Percentiles rank a stretch among this genome's conserved stretches.
Conservation (phyloP, 176 grass and related monocot species). For the Panicum miliaceum region DNA sequence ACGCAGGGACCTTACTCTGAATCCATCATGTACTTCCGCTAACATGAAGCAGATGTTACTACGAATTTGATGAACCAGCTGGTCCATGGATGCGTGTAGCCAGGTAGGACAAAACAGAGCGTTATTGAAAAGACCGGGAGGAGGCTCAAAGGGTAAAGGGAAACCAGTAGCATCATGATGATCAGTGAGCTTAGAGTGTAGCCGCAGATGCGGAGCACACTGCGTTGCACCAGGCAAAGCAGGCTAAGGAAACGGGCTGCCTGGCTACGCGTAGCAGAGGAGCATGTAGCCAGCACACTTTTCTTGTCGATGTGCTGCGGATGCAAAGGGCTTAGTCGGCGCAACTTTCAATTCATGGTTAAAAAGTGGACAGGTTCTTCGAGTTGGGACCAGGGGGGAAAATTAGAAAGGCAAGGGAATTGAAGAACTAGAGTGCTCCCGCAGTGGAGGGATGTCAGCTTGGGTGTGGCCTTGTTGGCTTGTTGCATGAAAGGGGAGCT, state of each 20-base stretch:
- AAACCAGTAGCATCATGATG: conserved; percentile 20
- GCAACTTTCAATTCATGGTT: conserved; percentile 8
- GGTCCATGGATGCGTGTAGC: background rate
- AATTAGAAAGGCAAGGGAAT: background rate
- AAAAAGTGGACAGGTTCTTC: background rate
- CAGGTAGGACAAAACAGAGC: conserved; percentile 48
- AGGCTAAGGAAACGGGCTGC: conserved; percentile 35
- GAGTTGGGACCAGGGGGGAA: background rate
- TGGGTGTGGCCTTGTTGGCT: background rate
- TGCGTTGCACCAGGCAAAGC: conserved; percentile 41
- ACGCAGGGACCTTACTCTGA: background rate
- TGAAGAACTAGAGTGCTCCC: background rate
- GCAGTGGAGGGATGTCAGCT: background rate
- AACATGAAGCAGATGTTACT: background rate
- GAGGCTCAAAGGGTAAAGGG: conserved; percentile 32
- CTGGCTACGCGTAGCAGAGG: conserved; percentile 15
- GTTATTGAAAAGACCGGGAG: conserved; percentile 55
- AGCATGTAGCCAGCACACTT: conserved; percentile 35
- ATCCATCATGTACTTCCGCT: background rate
- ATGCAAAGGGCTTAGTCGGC: background rate
- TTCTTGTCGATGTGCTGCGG: conserved; percentile 33
- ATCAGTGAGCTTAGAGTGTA: background rate
- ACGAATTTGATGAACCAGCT: background rate
- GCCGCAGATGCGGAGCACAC: conserved; percentile 52
- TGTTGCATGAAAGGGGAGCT: background rate